Base-by-base conservation (phyloP, 2,329 filamentous ascomycete species). In the Ascochyta fabae region DNA sequence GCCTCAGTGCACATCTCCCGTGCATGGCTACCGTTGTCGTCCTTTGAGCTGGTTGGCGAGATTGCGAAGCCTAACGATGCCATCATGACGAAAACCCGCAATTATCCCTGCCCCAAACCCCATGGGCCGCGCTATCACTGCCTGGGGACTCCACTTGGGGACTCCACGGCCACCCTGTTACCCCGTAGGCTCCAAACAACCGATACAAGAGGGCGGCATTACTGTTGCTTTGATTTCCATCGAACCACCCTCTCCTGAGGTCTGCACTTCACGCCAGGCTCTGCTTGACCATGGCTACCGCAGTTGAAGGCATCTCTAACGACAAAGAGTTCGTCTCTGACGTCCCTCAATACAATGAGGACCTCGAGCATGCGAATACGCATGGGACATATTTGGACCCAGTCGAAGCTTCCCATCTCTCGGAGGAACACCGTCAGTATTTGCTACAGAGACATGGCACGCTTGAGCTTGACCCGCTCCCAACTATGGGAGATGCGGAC, bases 401-500 rank as follows among this genome's bases (percentile, higher is more conserved):
- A 39, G 58, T 58, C 3, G 70, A 69, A 31, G 59, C 61, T 6
- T 73, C 72, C 22, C 62, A 69, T 39, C 70, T 82, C 13, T 70
- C 78, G 6, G 69, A 74, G 43, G 76, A 78, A 47, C 80, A 83
- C 60, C 75, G 77, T 15, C 74, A 82, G 40, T 85, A 83, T 66
- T 74, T 86, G 5, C 67, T 85, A 10, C 61, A 76, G 27, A 76
- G 79, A 50, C 83, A 85, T 76, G 83, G 83, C 44, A 84, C 81
- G 0, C 64, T 84, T 23, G 78, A 84, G 19, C 77, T 85, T 4
- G 80, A 84, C 43, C 83, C 83, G 1, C 67, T 85, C 13, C 83
- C 83, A 1, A 76, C 76, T 29, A 77, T 77, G 62, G 77, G 77
- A 33, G 77, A 79, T 50, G 80, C 79, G 3, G 83, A 85, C 64